Evolutionary conservation across 352 stramenopile genomes (phyloP).

Genomic region (Phytophthora melonis): DNA sequence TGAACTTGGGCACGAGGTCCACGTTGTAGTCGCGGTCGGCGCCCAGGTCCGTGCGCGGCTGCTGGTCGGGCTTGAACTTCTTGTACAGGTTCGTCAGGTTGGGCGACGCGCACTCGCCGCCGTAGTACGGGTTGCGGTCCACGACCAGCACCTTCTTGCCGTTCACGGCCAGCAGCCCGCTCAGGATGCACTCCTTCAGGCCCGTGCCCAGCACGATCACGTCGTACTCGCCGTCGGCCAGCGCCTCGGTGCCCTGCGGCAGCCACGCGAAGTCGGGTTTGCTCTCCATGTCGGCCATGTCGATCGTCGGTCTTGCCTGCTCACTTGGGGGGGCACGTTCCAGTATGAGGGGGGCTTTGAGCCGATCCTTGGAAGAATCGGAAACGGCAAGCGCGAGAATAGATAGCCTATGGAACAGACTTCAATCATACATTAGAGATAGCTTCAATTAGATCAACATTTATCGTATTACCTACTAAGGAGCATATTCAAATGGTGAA

Average conservation of each 20-base stretch:
- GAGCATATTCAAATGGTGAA: not conserved
- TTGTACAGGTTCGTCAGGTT: slow-evolving; percentile 99
- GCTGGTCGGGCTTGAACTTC: slow-evolving; percentile 90
- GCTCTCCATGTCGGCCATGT: slow-evolving; percentile 75
- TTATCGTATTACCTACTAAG: too few species aligned
- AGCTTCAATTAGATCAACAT: too few species aligned
- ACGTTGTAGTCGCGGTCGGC: slow-evolving; percentile 99
- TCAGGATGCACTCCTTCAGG: slow-evolving; percentile 99
- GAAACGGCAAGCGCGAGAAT: not conserved
- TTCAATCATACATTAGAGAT: too few species aligned
- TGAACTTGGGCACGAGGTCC: slow-evolving; percentile 99
- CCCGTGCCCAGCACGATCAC: slow-evolving; percentile 99
- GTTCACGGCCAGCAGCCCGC: slow-evolving; percentile 94
- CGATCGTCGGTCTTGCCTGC: slow-evolving; percentile 11
- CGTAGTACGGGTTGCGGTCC: slow-evolving; percentile 99
- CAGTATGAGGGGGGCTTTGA: slow-evolving; percentile 16
- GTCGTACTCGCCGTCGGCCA: slow-evolving; percentile 99
- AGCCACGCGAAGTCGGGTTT: slow-evolving; percentile 95
- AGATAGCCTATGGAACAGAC: too few species aligned
- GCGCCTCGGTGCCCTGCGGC: slow-evolving; percentile 92
- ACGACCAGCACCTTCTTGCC: slow-evolving; percentile 98
- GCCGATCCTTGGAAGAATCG: slow-evolving; percentile 22
- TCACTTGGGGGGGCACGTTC: slow-evolving; percentile 14
- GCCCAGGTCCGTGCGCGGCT: slow-evolving; percentile 85
- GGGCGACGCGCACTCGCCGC: slow-evolving; percentile 97